phyloP scores from a whole-genome alignment of 2,329 filamentous ascomycete genomes.

The Sporothrix luriei region DNA sequence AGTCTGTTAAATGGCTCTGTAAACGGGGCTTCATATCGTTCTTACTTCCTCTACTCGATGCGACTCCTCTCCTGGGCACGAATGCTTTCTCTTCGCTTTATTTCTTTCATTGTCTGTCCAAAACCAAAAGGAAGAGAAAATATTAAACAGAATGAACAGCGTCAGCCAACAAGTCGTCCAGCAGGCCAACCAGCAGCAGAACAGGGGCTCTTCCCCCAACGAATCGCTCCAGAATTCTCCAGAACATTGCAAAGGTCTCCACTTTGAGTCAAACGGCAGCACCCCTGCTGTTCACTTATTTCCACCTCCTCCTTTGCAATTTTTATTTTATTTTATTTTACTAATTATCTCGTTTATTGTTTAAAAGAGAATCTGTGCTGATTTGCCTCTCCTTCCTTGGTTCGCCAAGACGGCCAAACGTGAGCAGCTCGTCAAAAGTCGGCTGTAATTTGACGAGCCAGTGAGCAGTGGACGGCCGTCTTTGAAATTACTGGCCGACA shows the following conservation, averaged over 20 bases:
- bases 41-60: too few relatives aligned
- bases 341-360: too few relatives aligned
- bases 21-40: too few relatives aligned
- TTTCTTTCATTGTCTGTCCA: background rate
- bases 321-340: too few relatives aligned
- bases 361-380: too few relatives aligned
- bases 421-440: background rate
- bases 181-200: background rate
- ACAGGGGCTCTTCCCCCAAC: background rate
- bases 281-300: background rate
- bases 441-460: background rate
- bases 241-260: background rate
- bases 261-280: background rate
- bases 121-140: background rate
- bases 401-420: background rate
- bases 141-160: too few relatives aligned
- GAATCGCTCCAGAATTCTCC: conserved; percentile 24
- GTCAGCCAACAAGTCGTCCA: too few relatives aligned
- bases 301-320: too few relatives aligned
- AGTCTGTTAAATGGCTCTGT: too few relatives aligned
- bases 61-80: too few relatives aligned
- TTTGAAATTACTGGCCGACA: conserved; percentile 22
- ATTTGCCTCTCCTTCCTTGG: background rate
- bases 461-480: background rate
- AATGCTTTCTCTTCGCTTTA: too few relatives aligned